phyloP scores from a whole-genome alignment of 148 eudicot species.

The Rhododendron griersonianum region DNA sequence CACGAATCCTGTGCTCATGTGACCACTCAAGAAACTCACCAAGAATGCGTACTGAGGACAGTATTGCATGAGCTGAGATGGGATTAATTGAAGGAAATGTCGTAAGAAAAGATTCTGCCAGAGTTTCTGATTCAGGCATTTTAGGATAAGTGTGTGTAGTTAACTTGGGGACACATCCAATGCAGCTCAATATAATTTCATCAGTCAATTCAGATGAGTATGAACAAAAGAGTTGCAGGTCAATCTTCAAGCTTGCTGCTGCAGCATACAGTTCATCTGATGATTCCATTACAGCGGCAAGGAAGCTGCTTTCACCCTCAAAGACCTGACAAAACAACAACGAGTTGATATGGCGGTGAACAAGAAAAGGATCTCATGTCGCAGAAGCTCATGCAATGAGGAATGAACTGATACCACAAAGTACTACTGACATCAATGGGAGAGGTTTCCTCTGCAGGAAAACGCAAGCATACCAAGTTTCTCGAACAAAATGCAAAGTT shows the following conservation, averaged over 20 bases:
- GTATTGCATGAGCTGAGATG: slow-evolving; percentile 85
- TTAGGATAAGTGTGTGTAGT: slow-evolving; percentile 48
- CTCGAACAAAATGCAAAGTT: not conserved
- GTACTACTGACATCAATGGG: slow-evolving; percentile 2
- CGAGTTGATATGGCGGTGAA: not conserved
- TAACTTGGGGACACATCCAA: slow-evolving; percentile 36
- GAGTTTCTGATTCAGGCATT: slow-evolving; percentile 79
- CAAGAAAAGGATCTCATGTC: not conserved
- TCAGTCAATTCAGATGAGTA: slow-evolving; percentile 76
- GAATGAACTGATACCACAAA: not conserved
- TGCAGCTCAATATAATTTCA: slow-evolving; percentile 66
- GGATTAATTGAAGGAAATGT: slow-evolving; percentile 88
- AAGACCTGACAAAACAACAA: slow-evolving; percentile 48
- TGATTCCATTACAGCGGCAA: slow-evolving; percentile 70
- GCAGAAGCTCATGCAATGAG: not conserved
- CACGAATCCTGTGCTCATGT: slow-evolving; percentile 40
- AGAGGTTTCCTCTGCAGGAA: not conserved
- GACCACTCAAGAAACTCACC: slow-evolving; percentile 66
- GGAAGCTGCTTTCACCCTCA: slow-evolving; percentile 79
- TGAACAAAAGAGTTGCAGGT: slow-evolving; percentile 75
- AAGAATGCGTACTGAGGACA: slow-evolving; percentile 57
- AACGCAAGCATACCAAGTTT: not conserved
- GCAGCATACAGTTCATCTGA: slow-evolving; percentile 94
- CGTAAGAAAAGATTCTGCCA: slow-evolving; percentile 84
- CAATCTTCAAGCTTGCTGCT: slow-evolving; percentile 74